Evolutionary conservation across 2,329 filamentous ascomycete species (phyloP).

Genomic region (Chaetomiaceae sp.): DNA sequence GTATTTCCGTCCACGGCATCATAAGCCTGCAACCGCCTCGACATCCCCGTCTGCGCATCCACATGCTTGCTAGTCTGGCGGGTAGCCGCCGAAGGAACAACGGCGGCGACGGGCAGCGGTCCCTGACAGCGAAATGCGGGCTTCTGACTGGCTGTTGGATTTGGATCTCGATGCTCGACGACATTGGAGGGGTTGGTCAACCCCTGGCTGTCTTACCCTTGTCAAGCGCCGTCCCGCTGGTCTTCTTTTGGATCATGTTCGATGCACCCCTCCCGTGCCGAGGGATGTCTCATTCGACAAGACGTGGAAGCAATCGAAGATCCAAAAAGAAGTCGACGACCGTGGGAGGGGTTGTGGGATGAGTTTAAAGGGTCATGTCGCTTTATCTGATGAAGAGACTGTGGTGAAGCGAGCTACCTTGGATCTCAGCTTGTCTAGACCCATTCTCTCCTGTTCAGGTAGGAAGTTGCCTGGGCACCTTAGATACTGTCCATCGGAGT

Average conservation of each 20-base stretch:
- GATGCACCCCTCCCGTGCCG: not conserved
- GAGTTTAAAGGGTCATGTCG: too few species aligned
- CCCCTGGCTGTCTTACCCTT: slow-evolving; percentile 19
- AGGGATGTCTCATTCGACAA: not conserved
- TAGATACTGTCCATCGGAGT: too few species aligned
- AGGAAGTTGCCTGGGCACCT: too few species aligned
- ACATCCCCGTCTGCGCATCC: slow-evolving; percentile 4
- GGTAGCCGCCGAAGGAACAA: slow-evolving; percentile 22
- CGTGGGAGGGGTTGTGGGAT: too few species aligned
- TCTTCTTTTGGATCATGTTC: not conserved
- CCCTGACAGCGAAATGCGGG: slow-evolving; percentile 1
- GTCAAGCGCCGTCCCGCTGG: slow-evolving; percentile 22
- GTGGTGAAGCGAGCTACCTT: too few species aligned
- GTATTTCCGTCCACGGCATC: too few species aligned
- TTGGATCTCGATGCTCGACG: too few species aligned
- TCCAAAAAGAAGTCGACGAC: too few species aligned
- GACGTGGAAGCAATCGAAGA: not conserved
- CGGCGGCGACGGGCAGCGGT: slow-evolving; percentile 17
- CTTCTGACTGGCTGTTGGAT: slow-evolving; percentile 16
- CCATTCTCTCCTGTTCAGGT: too few species aligned
- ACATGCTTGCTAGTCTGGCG: slow-evolving; percentile 16
- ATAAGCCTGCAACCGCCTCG: too few species aligned
- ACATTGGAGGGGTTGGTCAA: slow-evolving; percentile 21
- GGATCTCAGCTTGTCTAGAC: too few species aligned
- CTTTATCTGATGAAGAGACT: too few species aligned